Evolutionary conservation across 2,329 filamentous ascomycete species (phyloP), one percentile per base, ranked within the genome.

Genomic region (Penicillium brevicompactum): DNA sequence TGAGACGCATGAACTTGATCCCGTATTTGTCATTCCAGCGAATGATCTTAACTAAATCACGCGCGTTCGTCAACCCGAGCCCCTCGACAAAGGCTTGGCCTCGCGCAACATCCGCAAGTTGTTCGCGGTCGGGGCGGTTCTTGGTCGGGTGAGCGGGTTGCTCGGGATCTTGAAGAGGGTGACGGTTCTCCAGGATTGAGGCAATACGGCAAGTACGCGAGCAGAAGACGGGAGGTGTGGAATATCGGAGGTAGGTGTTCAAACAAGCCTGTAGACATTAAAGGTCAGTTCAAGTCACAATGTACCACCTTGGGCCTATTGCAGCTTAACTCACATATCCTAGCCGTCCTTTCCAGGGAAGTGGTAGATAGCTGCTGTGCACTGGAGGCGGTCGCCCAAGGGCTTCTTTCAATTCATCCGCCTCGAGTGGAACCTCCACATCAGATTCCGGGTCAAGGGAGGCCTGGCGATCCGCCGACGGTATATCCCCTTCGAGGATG

Each of bases 1-100:
- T 96, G 18, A 97, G 79, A 1, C 93, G 85, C 84, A 97, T 85
- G 71, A 97, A 97, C 63, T 87, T 92, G 74, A 97, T 97, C 38
- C 88, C 87, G 61, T 93, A 97, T 63, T 86, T 89, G 61, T 95
- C 88, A 68, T 97, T 97, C 93, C 93, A 97, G 1, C 86, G 83
- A 8, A 97, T 68, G 85, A 97, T 91, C 73, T 95, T 96, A 54
- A 83, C 76, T 31, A 97, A 85, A 65, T 97, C 93, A 40, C 84
- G 82, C 1, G 90, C 89, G 72, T 97, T 97, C 14, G 89, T 85
- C 10, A 96, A 72, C 0, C 92, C 91, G 2, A 97, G 73, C 0
- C 83, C 80, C 70, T 96, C 86, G 0, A 97, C 85, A 61, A 88
- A 96, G 57, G 79, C 80, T 56, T 86, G 82, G 1, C 92, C 92